Evolutionary conservation across 352 stramenopile species (phyloP).

Genomic region (Phytophthora pseudosyringae): DNA sequence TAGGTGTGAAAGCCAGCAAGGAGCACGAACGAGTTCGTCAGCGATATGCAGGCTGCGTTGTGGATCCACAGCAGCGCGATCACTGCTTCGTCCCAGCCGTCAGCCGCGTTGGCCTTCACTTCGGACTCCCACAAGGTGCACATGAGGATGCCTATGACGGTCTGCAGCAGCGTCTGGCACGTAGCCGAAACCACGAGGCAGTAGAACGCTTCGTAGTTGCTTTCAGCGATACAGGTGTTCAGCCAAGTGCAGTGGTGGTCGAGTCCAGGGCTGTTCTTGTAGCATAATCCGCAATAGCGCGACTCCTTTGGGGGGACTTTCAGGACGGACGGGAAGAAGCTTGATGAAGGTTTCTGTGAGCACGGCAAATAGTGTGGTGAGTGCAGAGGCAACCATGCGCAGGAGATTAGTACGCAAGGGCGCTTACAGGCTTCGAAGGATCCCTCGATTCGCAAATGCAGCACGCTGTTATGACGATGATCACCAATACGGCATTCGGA

Average conservation of each 20-base stretch:
- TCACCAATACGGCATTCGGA: conserved; percentile 63
- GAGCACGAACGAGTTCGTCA: conserved; percentile 74
- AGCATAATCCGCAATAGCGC: conserved; percentile 85
- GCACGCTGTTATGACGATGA: conserved; percentile 66
- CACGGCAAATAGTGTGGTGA: not conserved
- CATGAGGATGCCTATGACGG: conserved; percentile 77
- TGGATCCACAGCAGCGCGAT: conserved; percentile 76
- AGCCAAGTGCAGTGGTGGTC: conserved; percentile 91
- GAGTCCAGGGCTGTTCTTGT: conserved; percentile 80
- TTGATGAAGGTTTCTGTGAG: conserved; percentile 40
- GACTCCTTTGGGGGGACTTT: conserved; percentile 63
- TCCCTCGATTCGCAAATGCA: conserved; percentile 72
- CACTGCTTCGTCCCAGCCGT: conserved; percentile 53
- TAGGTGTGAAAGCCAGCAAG: conserved; percentile 84
- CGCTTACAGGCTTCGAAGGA: conserved; percentile 54
- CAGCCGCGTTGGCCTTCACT: conserved; percentile 45
- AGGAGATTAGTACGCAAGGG: not conserved
- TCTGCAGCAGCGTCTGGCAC: conserved; percentile 65
- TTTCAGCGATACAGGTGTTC: conserved; percentile 87
- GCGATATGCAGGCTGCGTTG: conserved; percentile 63
- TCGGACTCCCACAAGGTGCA: conserved; percentile 73
- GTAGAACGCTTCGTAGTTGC: conserved; percentile 89
- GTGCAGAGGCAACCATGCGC: not conserved
- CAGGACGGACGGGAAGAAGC: conserved; percentile 43
- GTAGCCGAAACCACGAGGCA: conserved; percentile 69